Percentiles rank a stretch among this genome's conserved stretches.
Conservation (phyloP, 2,329 filamentous ascomycete species). For the Aspergillus brunneoviolaceus region DNA sequence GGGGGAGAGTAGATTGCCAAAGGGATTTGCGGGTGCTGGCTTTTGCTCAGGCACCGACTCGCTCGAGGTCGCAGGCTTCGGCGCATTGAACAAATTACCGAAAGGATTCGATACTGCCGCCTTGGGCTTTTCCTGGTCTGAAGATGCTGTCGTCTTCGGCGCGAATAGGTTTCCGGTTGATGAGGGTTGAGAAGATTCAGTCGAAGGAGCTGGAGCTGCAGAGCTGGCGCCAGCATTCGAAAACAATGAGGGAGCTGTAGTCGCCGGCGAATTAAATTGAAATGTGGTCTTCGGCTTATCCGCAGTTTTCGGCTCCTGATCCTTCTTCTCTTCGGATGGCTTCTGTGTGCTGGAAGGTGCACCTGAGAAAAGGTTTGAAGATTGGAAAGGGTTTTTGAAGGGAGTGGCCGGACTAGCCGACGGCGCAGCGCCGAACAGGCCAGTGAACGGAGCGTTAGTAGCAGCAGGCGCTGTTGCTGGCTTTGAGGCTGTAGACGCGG, state of each 20-base stretch:
- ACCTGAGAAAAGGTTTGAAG: constrained; percentile 21
- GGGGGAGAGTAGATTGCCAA: constrained; percentile 17
- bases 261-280: constrained; percentile 15
- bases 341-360: constrained; percentile 11
- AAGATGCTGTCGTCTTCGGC: constrained; percentile 18
- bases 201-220: constrained; percentile 12
- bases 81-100: constrained; percentile 16
- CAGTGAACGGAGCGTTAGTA: constrained; percentile 14
- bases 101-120: constrained; percentile 23
- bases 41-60: constrained; percentile 17
- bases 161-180: constrained; percentile 25
- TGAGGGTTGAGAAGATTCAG: constrained; percentile 20
- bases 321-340: constrained; percentile 14
- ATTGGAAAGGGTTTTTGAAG: constrained; percentile 24
- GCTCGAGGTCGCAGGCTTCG: constrained; percentile 17
- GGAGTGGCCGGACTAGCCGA: constrained; percentile 18
- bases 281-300: constrained; percentile 17
- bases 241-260: constrained; percentile 19
- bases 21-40: constrained; percentile 13
- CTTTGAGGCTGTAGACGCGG: constrained; percentile 17
- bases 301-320: constrained; percentile 14
- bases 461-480: constrained; percentile 10
- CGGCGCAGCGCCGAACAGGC: constrained; percentile 20
- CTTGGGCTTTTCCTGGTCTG: constrained; percentile 17
- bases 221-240: constrained; percentile 14